Conservation (phyloP, 257 asterid genomes). For the Jaltomata sinuosa region DNA sequence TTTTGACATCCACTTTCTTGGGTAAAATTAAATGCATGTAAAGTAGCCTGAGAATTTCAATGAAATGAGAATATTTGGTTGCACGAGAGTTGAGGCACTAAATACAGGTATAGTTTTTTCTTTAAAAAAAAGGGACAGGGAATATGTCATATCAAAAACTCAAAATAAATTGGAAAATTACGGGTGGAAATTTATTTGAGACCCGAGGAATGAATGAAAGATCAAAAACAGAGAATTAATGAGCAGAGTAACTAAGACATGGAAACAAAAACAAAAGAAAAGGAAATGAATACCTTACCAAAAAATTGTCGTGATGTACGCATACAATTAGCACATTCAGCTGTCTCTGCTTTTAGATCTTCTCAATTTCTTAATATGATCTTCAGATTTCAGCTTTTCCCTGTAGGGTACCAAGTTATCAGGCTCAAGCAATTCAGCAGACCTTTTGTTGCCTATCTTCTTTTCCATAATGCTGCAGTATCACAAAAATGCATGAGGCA, state of each 20-base stretch:
- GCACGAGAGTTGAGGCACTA: background rate
- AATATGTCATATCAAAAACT: background rate
- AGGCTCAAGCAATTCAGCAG: background rate
- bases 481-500: background rate
- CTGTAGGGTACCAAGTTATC: background rate
- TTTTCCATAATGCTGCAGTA: background rate
- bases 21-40: background rate
- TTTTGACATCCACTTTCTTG: background rate
- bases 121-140: too few relatives aligned
- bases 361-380: background rate
- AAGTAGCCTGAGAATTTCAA: background rate
- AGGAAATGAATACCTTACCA: background rate
- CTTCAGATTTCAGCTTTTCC: background rate
- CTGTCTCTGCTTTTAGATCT: background rate
- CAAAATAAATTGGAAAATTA: background rate
- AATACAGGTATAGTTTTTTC: background rate
- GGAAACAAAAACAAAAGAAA: background rate
- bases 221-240: background rate
- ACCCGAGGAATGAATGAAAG: background rate
- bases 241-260: background rate
- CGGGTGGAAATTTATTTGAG: background rate
- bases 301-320: background rate
- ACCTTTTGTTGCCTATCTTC: background rate
- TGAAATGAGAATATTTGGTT: background rate
- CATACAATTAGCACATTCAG: background rate